A percentile compares a stretch with the other conserved stretches of the same genome.
These are phyloP conservation scores for Saccharomycopsis sp. DNA, from an alignment of 805 yeast genomes.

Conservation along the genomic window DNA sequence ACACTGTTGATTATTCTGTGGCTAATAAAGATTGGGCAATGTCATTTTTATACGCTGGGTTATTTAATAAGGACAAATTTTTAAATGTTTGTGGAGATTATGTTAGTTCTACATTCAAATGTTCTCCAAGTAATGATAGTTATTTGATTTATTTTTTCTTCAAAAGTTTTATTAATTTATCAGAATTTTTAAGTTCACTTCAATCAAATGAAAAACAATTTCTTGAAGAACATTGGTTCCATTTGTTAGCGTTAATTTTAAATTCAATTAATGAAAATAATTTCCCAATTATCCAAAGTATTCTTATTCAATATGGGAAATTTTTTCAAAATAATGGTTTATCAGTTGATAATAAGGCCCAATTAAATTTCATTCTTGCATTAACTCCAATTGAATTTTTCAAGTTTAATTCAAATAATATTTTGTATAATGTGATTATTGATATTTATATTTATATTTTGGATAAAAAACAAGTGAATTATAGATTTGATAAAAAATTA, in stretches of 20 bases:
- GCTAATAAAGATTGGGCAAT: slow-evolving; percentile 16
- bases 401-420: slow-evolving; percentile 12
- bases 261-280: slow-evolving; percentile 10
- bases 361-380: slow-evolving; percentile 18
- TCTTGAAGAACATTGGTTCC: slow-evolving; percentile 15
- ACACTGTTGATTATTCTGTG: slow-evolving; percentile 4
- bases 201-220: slow-evolving; percentile 7
- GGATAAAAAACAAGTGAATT: slow-evolving; percentile 11
- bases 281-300: slow-evolving; percentile 11
- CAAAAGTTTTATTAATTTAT: slow-evolving; percentile 13
- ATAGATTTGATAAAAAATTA: slow-evolving; percentile 1
- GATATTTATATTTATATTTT: slow-evolving; percentile 17
- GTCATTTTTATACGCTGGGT: slow-evolving; percentile 15
- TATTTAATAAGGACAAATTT: slow-evolving; percentile 18
- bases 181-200: slow-evolving; percentile 8
- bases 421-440: slow-evolving; percentile 12
- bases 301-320: slow-evolving; percentile 14
- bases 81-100: slow-evolving; percentile 8
- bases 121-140: slow-evolving; percentile 6
- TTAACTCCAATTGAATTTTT: slow-evolving; percentile 17
- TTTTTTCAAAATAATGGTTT: slow-evolving; percentile 4
- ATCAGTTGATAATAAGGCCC: slow-evolving; percentile 8
- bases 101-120: slow-evolving; percentile 8
- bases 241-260: slow-evolving; percentile 15
- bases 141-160: slow-evolving; percentile 15